These are phyloP conservation scores for Colletotrichum lupini DNA, from an alignment of 2,329 filamentous ascomycete species.

Conservation along the genomic window DNA sequence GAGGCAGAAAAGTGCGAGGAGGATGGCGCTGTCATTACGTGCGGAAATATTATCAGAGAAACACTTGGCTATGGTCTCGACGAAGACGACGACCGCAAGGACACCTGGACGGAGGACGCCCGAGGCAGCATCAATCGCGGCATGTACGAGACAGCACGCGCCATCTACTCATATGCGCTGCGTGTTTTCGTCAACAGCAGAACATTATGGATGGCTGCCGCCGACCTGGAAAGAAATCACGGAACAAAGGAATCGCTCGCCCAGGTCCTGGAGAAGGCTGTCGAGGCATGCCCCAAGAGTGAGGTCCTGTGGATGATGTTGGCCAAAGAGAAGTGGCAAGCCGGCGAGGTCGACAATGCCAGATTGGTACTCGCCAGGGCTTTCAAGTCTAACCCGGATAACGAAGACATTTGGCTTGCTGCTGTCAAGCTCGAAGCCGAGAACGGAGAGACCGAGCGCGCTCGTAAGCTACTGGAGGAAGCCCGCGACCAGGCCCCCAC, in stretches of 20 bases:
- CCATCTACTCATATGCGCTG: constrained; percentile 92
- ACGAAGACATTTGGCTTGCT: constrained; percentile 97
- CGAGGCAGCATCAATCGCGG: constrained; percentile 83
- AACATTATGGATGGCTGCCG: constrained; percentile 89
- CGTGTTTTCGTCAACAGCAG: constrained; percentile 90
- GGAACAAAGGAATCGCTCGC: constrained; percentile 86
- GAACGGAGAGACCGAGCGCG: constrained; percentile 83
- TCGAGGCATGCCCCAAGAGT: constrained; percentile 90
- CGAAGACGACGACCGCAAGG: constrained; percentile 95
- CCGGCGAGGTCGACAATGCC: constrained; percentile 87
- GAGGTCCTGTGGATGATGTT: constrained; percentile 97
- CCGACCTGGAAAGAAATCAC: constrained; percentile 90
- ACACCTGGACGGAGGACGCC: constrained; percentile 96
- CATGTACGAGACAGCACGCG: constrained; percentile 88
- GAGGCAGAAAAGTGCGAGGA: constrained; percentile 96
- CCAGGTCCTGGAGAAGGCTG: constrained; percentile 89
- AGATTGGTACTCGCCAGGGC: constrained; percentile 86
- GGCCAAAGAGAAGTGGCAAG: constrained; percentile 93
- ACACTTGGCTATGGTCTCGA: constrained; percentile 94
- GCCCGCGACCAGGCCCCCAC: constrained; percentile 92
- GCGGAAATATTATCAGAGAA: constrained; percentile 88
- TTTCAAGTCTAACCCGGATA: constrained; percentile 95
- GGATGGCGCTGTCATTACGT: constrained; percentile 88
- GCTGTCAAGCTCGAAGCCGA: constrained; percentile 97
- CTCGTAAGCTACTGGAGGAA: constrained; percentile 81